Evolutionary conservation across 306 rosid genomes (phyloP), one percentile per base, ranked within the genome.

Genomic region (Hylodesmum podocarpum): DNA sequence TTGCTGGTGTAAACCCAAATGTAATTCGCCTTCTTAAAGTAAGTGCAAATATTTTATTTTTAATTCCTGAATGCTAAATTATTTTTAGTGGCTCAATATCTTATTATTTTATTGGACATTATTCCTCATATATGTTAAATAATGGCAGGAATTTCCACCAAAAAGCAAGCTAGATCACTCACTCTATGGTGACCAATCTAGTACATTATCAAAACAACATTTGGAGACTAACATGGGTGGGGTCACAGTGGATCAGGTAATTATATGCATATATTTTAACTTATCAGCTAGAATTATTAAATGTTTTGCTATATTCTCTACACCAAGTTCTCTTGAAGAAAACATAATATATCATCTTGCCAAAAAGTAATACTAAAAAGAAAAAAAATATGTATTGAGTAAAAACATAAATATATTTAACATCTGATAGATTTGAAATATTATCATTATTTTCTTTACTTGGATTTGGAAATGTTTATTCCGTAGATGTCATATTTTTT

Each of bases 1-100:
- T 94, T 62, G 97, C 98, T 18, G 98, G 98, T 49, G 83, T 90
- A 40, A 87, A 91, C 65, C 98, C 97, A 29, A 58, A 69, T n/a
- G 27, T 75, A 47, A 89, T 89, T 68, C 25, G 72, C 2, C 8
- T 8, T 46, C 84, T 84, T 1, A 66, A 75, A 47, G 87, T 83
- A 67, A 37, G 79, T 13, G n/a, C n/a, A n/a, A n/a, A n/a, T n/a
- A n/a, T n/a, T n/a, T n/a, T n/a, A n/a, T n/a, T n/a, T n/a, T n/a
- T n/a, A n/a, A n/a, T n/a, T n/a, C n/a, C n/a, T n/a, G n/a, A n/a
- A n/a, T n/a, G n/a, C n/a, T n/a, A n/a, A n/a, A n/a, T n/a, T n/a
- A n/a, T n/a, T n/a, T n/a, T n/a, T n/a, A n/a, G n/a, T n/a, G n/a
- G n/a, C n/a, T n/a, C n/a, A n/a, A n/a, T n/a, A n/a, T n/a, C n/a